Percentiles rank a stretch among this genome's conserved stretches.
phyloP scores from a whole-genome alignment of 257 asterid species.

The Solanum ossicruentum region DNA sequence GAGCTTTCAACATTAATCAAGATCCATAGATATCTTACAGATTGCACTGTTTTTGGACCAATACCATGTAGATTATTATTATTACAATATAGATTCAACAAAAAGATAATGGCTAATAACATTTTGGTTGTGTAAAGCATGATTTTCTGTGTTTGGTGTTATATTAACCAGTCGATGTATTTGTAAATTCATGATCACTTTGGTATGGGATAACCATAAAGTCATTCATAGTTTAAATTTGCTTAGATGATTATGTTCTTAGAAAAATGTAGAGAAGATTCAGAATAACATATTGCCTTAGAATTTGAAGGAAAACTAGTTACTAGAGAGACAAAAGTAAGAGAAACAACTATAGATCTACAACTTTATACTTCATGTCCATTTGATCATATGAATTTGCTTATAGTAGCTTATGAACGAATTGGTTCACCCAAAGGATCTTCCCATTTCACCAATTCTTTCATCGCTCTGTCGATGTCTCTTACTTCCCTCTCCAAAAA shows the following conservation, averaged over 20 bases:
- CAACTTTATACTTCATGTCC: background rate
- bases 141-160: background rate
- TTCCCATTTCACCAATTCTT: conserved; percentile 23
- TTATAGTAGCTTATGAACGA: background rate
- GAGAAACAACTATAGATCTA: background rate
- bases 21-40: background rate
- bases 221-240: background rate
- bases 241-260: background rate
- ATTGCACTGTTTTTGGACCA: background rate
- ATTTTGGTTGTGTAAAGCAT: background rate
- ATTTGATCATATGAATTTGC: background rate
- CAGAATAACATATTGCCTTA: background rate
- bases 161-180: background rate
- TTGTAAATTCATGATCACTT: background rate
- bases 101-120: background rate
- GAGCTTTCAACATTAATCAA: background rate
- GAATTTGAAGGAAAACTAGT: background rate
- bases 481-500: conserved; percentile 18
- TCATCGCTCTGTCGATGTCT: background rate
- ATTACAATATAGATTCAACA: background rate
- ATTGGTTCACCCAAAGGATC: background rate
- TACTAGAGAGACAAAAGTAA: no score
- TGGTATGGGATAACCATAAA: background rate
- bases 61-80: background rate
- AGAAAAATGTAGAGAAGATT: background rate